Base-by-base conservation (phyloP, 2,329 filamentous ascomycete genomes). In the Biscogniauxia mediterranea region DNA sequence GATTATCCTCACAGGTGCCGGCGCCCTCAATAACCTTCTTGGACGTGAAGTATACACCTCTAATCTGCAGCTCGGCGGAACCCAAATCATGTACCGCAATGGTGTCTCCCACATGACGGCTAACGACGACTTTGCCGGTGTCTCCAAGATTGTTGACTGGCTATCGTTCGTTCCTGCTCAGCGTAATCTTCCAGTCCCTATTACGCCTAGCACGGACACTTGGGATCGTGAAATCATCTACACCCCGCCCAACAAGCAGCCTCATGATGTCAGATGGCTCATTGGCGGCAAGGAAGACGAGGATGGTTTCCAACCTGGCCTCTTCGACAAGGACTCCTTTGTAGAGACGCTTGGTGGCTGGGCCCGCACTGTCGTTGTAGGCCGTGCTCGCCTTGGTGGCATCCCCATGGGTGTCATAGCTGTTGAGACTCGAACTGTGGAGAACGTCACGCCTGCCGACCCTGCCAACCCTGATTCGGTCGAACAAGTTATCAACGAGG, bases 41-140 rank as follows among this genome's bases (percentile, higher is more conserved):
- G 95, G 95, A 73, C 93, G 96, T 70, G 95, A 99, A 79, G 94
- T 99, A 28, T 99, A 99, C 82, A 97, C 95, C 23, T 98, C 95
- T 63, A 99, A 99, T 85, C 81, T 99, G 74, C 95, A 99, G 83
- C 92, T 99, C 67, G 95, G 95, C 88, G 95, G 95, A 71, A 99
- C 95, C n/a, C 95, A 99, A 80, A 99, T 99, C 85, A 99, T 99
- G 95, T 98, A 99, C 87, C 93, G 92, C 81, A 99, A 99, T 77
- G 95, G 95, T 87, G 95, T 99, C 51, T 98, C 95, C 21, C 95
- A 99, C 83, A 94, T 98, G 91, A 97, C 94, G 69, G 95, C 95
- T 72, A 91, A 90, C 70, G 94, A 99, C 73, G 95, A 99, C 81
- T 98, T 99, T 71, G 93, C 94, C 73, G 95, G 95, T 86, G 91